Evolutionary conservation across 75 land plant species (phyloP).

Genomic region (Cunninghamia lanceolata): DNA sequence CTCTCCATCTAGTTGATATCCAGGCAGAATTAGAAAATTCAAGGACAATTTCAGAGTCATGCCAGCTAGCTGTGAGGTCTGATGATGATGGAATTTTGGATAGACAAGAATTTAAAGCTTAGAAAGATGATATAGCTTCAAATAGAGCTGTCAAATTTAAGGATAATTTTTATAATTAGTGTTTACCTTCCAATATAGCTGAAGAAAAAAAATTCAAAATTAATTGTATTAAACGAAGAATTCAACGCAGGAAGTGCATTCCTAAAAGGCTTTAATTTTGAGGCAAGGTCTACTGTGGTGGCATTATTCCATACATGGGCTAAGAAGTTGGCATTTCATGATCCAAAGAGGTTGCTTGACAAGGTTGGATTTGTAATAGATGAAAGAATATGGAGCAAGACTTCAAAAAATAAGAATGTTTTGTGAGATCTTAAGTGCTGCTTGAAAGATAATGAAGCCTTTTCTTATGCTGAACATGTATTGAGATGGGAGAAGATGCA

Average conservation of each 20-base stretch:
- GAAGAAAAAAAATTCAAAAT: background rate
- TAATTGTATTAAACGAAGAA: background rate
- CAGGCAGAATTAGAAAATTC: constrained; percentile 2
- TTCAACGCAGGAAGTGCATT: constrained; percentile 4
- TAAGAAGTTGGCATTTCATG: constrained; percentile 83
- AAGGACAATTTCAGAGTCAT: constrained; percentile 4
- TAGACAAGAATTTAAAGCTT: background rate
- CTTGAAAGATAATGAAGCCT: constrained; percentile 54
- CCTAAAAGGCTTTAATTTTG: constrained; percentile 58
- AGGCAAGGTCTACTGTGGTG: constrained; percentile 76
- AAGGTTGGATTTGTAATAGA: constrained; percentile 96
- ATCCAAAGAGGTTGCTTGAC: constrained; percentile 80
- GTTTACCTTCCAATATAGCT: background rate
- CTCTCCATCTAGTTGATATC: too few relatives aligned
- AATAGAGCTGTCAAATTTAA: background rate
- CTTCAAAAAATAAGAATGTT: too few relatives aligned
- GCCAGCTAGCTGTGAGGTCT: background rate
- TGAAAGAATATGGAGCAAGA: constrained; percentile 12
- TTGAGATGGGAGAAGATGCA: constrained; percentile 82
- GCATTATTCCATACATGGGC: constrained; percentile 93
- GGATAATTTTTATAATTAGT: background rate
- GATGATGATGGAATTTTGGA: background rate
- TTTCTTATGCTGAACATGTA: constrained; percentile 78
- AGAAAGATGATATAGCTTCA: background rate
- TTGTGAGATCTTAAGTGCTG: too few relatives aligned